Percentiles rank a stretch among this genome's conserved stretches.
Evolutionary conservation across 768 basidiomycete genomes (phyloP).

Genomic region (Phaeotremella skinneri): DNA sequence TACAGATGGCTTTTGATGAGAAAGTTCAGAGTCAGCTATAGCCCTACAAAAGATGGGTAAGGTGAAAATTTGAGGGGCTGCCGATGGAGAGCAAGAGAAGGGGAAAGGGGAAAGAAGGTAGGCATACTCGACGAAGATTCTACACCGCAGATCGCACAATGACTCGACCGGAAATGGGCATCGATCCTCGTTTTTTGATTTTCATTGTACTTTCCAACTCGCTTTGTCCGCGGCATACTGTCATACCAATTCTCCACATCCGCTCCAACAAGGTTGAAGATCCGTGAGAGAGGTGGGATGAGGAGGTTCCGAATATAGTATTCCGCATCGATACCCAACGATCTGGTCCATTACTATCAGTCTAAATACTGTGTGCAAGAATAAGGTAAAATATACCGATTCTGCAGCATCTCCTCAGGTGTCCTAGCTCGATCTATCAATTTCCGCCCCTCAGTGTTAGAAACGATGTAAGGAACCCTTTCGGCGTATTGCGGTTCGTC

Average conservation of each 20-base stretch:
- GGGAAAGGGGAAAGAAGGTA: slow-evolving; percentile 3
- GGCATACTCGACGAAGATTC: slow-evolving; percentile 59
- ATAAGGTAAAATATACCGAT: slow-evolving; percentile 55
- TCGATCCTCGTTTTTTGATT: slow-evolving; percentile 59
- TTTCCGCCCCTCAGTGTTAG: slow-evolving; percentile 59
- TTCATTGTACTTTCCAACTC: slow-evolving; percentile 52
- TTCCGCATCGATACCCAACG: slow-evolving; percentile 71
- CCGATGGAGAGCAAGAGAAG: background rate
- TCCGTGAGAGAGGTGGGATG: slow-evolving; percentile 82
- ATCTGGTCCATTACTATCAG: slow-evolving; percentile 53
- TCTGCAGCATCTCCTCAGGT: slow-evolving; percentile 68
- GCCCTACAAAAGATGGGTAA: background rate
- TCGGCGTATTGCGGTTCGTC: slow-evolving; percentile 90
- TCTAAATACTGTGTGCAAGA: background rate
- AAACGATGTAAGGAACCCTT: slow-evolving; percentile 86
- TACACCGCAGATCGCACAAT: slow-evolving; percentile 68
- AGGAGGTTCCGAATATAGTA: slow-evolving; percentile 87
- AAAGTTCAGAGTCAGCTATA: slow-evolving; percentile 1
- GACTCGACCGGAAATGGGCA: slow-evolving; percentile 68
- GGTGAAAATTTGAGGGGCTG: background rate
- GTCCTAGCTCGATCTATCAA: slow-evolving; percentile 72
- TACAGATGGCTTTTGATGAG: slow-evolving; percentile 67
- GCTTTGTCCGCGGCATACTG: slow-evolving; percentile 71
- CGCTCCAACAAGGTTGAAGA: slow-evolving; percentile 87
- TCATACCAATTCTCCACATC: slow-evolving; percentile 83